Evolutionary conservation across 1,139 yeast genomes (phyloP).

Genomic region (Geotrichum restrictum): DNA sequence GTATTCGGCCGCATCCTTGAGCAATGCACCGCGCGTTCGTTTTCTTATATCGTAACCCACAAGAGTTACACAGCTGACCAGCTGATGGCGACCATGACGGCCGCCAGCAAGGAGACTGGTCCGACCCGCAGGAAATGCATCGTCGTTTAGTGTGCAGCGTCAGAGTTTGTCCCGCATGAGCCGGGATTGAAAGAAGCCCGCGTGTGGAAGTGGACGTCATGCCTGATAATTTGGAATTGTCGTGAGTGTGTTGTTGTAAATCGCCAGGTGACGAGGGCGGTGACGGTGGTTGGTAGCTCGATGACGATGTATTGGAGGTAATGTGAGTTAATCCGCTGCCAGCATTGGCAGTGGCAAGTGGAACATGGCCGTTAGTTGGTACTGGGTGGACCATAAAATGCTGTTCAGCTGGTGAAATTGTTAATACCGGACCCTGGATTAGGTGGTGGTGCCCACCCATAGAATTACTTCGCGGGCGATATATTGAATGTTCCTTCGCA

Average conservation of each 20-base stretch:
- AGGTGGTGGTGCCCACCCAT: neutral
- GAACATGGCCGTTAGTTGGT: neutral
- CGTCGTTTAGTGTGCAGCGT: conserved; percentile 30
- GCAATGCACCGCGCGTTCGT: conserved; percentile 87
- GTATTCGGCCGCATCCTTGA: conserved; percentile 72
- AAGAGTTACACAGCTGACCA: conserved; percentile 92
- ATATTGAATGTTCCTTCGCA: neutral
- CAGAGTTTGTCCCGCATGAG: neutral
- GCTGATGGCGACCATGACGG: conserved; percentile 88
- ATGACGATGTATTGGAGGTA: neutral
- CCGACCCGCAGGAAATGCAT: conserved; percentile 87
- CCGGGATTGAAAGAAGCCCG: neutral
- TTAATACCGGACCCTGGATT: conserved; percentile 7
- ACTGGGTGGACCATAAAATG: conserved; percentile 5
- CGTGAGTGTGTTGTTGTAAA: neutral
- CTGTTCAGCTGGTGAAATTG: conserved; percentile 12
- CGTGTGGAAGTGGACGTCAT: neutral
- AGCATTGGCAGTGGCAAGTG: neutral
- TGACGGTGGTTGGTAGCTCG: conserved; percentile 5
- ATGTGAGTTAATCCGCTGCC: neutral
- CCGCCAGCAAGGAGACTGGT: conserved; percentile 96
- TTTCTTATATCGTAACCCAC: conserved; percentile 90
- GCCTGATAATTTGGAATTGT: neutral
- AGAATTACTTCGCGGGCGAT: neutral
- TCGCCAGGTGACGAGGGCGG: conserved; percentile 9